Evolutionary conservation across 148 eudicot species (phyloP).

Genomic region (Selenicereus undatus): DNA sequence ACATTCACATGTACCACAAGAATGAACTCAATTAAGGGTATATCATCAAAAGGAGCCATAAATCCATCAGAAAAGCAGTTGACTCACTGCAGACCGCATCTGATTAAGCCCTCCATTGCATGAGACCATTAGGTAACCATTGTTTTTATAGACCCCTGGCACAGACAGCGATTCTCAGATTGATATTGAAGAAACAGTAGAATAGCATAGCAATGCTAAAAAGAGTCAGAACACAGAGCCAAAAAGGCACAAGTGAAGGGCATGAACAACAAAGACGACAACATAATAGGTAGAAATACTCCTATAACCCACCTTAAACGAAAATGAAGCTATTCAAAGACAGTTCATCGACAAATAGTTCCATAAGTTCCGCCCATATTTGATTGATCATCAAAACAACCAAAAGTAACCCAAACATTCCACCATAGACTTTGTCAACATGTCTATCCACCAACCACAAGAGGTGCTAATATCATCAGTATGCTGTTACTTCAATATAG

Average conservation of each 20-base stretch:
- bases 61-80: background rate
- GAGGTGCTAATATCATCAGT: constrained; percentile 2
- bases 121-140: constrained; percentile 97
- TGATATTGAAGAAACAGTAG: background rate
- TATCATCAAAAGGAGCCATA: constrained; percentile 9
- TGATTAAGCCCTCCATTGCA: constrained; percentile 99
- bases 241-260: background rate
- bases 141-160: constrained; percentile 90
- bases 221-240: background rate
- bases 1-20: background rate
- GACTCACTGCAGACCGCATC: constrained; percentile 96
- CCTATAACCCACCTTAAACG: too few species aligned
- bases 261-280: background rate
- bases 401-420: constrained; percentile 3
- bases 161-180: constrained; percentile 12
- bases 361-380: background rate
- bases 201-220: background rate
- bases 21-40: background rate
- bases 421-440: background rate
- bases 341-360: background rate
- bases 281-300: background rate
- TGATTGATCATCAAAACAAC: constrained; percentile 3
- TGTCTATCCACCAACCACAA: constrained; percentile 7
- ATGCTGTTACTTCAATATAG: background rate
- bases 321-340: background rate